Evolutionary conservation across 306 rosid genomes (phyloP), one percentile per base, ranked within the genome.

Genomic region (Castanea mollissima): DNA sequence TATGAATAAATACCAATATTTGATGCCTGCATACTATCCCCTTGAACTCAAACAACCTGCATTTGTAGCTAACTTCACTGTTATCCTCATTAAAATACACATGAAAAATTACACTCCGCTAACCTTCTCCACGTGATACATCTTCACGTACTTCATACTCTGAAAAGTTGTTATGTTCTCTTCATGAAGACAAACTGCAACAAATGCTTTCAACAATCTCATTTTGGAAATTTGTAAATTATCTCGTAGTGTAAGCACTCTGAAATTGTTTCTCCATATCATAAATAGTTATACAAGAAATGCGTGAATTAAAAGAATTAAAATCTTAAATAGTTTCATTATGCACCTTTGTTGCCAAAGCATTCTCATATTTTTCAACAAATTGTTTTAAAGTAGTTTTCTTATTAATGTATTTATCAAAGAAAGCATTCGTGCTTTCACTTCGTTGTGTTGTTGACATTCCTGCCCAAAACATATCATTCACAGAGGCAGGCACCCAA

Each of bases 191-290:
- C 44, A 6, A 6, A 68, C 46, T 49, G 27, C 41, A 71, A 32
- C 60, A 78, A 59, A 78, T 71, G n/a, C 49, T 71, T 49, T 35
- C 51, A 13, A 69, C 5, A 6, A 6, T 15, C 44, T 58, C 71
- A n/a, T 57, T 52, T n/a, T 71, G 64, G 21, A 78, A 68, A 46
- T 71, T 52, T 13, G 25, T 76, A 59, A 76, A 63, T 63, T 76
- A 63, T 6, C 4, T 60, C 11, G 2, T 18, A 25, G 79, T 76
- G 32, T 62, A 78, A 29, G 12, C 35, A 5, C 46, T 70, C 13
- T 78, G 63, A 44, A 78, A 57, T 46, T 71, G 69, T 46, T 27
- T 25, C 52, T 78, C 76, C 49, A 74, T 35, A 35, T 35, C 44
- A 58, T 57, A 57, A 78, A 69, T 57, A 23, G 76, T 67, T 5